Evolutionary conservation across 129 eudicot species (phyloP), one percentile per base, ranked within the genome.

Genomic region (Chrysanthemum seticuspe): DNA sequence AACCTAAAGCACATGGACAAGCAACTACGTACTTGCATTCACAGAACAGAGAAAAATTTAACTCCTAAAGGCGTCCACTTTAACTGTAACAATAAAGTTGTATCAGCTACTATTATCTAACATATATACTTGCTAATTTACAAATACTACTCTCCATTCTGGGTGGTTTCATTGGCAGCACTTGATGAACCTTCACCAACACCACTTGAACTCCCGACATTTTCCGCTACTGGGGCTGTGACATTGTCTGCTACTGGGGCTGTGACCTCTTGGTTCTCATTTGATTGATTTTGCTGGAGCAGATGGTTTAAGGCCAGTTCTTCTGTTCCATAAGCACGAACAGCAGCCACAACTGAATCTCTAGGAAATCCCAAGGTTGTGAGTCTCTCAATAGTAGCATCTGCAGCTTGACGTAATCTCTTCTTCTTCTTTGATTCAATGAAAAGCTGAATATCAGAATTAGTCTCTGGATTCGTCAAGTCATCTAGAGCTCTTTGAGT

Each of bases 301-400:
- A 92, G 85, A 67, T 81, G 77, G 72, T 80, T 79, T 65, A 89
- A 47, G 12, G 98, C 98, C 45, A 52, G 66, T 14, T 87, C 86
- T 72, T 81, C 79, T 23, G 82, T 78, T 44, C 87, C 90, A 66
- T 53, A 73, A 19, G 48, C 73, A 62, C 70, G 73, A 68, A 89
- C 84, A 60, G 90, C 95, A 65, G 83, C 82, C 51, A 70, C 71
- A 70, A 79, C 98, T 84, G 81, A 36, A 85, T 76, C 88, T 93
- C 85, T 89, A 0, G 84, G 85, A 49, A 93, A 93, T 44, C 98
- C 98, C 87, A 93, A 85, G 68, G 96, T 31, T 65, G 51, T 53
- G 51, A 93, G 88, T 62, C 79, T 62, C 79, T 84, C 85, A 47
- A 81, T 79, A 23, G 88, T 75, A 71, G 87, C 82, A 52, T 73